Evolutionary conservation across 2,329 filamentous ascomycete species (phyloP), one percentile per base, ranked within the genome.

Genomic region (Ophiobolus disseminans): DNA sequence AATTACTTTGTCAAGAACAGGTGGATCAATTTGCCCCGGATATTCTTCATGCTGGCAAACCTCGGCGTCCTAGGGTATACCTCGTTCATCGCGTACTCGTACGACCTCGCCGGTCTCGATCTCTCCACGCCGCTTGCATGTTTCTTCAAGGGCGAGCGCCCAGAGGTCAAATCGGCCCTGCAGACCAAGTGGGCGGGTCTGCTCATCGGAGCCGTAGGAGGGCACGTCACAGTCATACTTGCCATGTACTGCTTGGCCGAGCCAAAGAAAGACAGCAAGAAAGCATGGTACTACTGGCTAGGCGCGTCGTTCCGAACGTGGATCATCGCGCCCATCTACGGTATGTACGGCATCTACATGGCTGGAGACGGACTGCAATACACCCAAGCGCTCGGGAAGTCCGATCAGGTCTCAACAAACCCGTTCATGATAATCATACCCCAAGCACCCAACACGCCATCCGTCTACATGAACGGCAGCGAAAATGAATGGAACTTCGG

Each of bases 1-100:
- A 55, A 70, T 26, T 70, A 68, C 46, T 70, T 70, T 34, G 66
- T 70, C 6, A 60, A 62, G 19, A 57, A 70, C 40, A 54, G 48
- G 19, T 70, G 66, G 66, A 66, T 68, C 40, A 68, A 68, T 21
- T 42, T 70, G 3, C 66, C 66, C 2, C 60, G 66, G 2, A 62
- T 70, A 22, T 58, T 68, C 54, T 68, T 67, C 48, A 70, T 70
- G 66, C 28, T 66, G 13, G 60, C 48, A 4, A 70, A 70, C 23
- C 58, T 70, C 4, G 66, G 41, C 1, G 28, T 69, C 0, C 46
- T 69, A 1, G 63, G 65, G 0, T 69, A 69, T 41, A 69, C 66
- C 5, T 66, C 62, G 4, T 69, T 63, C 38, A 50, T 69, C 17
- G 53, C 63, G 2, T 69, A 68, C 37, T 64, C 63, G 7, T 68